Evolutionary conservation across 2,329 filamentous ascomycete genomes (phyloP), one percentile per base, ranked within the genome.

Genomic region (Botrytis cinerea): DNA sequence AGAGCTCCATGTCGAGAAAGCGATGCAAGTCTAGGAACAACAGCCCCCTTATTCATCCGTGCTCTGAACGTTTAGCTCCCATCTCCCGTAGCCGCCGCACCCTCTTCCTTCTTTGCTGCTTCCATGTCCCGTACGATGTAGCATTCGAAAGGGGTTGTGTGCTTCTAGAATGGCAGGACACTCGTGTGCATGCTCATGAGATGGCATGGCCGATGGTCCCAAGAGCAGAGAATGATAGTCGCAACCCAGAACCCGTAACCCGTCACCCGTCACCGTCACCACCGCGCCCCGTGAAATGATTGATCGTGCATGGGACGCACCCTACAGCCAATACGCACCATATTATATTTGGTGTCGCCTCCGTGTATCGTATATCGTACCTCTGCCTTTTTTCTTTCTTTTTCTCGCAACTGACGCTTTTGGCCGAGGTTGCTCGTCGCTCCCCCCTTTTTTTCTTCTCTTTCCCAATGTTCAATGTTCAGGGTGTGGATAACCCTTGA

Each of bases 111-210:
- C 64, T 43, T 7, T 68, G 0, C 64, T 68, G 48, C 48, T 57
- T 57, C 64, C 40, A 57, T 12, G n/a, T 57, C 1, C 51, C 14
- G 51, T 28, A 57, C 51, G 51, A 57, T 14, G 64, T 57, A 25
- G 46, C 3, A 28, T 67, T 54, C 25, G 40, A 32, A 6, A 5
- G 25, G 16, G 9, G 5, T 14, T 20, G 18, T 28, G 32, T 54
- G 48, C 64, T 68, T 68, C 64, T 68, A 68, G 64, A 68, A 68
- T 28, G 48, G 20, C 12, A 22, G 48, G 14, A 54, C 40, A 43
- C 57, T 54, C 48, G 28, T 16, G 14, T 54, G 64, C 46, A 54
- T 68, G 46, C 40, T n/a, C 0, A 5, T 22, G 0, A 46, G 64
- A 54, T 68, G 9, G 48, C 5, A 28, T 67, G 16, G 3, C 8